Percentiles rank a stretch among this genome's conserved stretches.
Evolutionary conservation across 2,329 filamentous ascomycete species (phyloP).

Genomic region (Talaromyces amestolkiae): DNA sequence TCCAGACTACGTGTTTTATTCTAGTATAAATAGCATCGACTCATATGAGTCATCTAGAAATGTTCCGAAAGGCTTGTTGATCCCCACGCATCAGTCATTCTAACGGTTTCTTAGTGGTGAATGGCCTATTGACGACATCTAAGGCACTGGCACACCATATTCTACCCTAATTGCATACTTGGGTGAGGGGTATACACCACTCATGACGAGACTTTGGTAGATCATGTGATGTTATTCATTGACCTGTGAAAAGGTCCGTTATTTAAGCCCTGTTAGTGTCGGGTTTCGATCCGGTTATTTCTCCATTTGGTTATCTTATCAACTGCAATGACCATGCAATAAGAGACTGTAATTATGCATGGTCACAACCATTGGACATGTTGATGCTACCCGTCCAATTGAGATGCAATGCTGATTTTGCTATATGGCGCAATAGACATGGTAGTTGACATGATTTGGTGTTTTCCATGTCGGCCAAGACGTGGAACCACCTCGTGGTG

Average conservation of each 20-base stretch:
- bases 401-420: background rate
- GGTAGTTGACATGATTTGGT: background rate
- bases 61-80: background rate
- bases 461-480: background rate
- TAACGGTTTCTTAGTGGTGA: background rate
- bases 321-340: too few relatives aligned
- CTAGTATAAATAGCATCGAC: background rate
- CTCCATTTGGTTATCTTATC: too few relatives aligned
- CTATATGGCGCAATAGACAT: constrained; percentile 1
- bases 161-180: background rate
- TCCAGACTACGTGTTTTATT: background rate
- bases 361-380: background rate
- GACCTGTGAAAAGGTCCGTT: background rate
- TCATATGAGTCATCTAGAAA: background rate
- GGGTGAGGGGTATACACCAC: constrained; percentile 4
- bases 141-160: constrained; percentile 3
- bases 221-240: background rate
- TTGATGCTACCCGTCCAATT: background rate
- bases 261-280: background rate
- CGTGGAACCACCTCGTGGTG: background rate
- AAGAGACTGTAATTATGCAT: background rate
- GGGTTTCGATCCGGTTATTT: background rate
- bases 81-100: background rate
- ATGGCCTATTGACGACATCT: background rate
- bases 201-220: background rate